phyloP scores from a whole-genome alignment of 2,329 filamentous ascomycete species.

The Karstenula rhodostoma region DNA sequence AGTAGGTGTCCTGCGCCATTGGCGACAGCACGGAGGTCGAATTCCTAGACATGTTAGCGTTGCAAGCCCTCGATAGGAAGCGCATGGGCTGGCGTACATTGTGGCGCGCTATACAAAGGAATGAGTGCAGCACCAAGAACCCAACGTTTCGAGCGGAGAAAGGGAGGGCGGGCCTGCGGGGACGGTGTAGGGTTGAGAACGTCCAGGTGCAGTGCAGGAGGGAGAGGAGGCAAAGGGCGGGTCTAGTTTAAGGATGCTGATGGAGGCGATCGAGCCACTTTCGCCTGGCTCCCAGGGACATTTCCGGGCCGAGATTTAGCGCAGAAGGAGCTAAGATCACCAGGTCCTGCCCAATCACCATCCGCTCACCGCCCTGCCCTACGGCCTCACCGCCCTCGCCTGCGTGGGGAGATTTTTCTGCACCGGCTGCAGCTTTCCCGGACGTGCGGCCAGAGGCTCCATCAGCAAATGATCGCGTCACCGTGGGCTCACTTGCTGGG shows the following conservation, averaged over 20 bases:
- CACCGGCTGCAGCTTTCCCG: slow-evolving; percentile 16
- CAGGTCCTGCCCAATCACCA: not conserved
- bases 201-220: slow-evolving; percentile 28
- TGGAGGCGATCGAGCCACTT: slow-evolving; percentile 38
- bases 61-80: slow-evolving; percentile 20
- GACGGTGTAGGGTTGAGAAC: slow-evolving; percentile 16
- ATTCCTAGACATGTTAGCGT: slow-evolving; percentile 45
- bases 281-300: slow-evolving; percentile 28
- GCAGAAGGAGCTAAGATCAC: not conserved
- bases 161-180: slow-evolving; percentile 26
- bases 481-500: slow-evolving; percentile 7
- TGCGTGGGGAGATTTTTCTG: slow-evolving; percentile 21
- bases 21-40: slow-evolving; percentile 45
- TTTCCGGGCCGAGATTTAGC: slow-evolving; percentile 27
- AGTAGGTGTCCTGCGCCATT: slow-evolving; percentile 65
- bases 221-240: slow-evolving; percentile 33
- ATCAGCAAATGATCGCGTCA: slow-evolving; percentile 16
- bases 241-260: slow-evolving; percentile 40
- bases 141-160: slow-evolving; percentile 5
- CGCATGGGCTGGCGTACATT: slow-evolving; percentile 32
- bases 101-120: slow-evolving; percentile 26
- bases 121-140: not conserved
- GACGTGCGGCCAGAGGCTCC: slow-evolving; percentile 9
- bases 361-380: slow-evolving; percentile 1
- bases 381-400: slow-evolving; percentile 16